phyloP scores from a whole-genome alignment of 805 yeast species.

The Candida insectalens region DNA sequence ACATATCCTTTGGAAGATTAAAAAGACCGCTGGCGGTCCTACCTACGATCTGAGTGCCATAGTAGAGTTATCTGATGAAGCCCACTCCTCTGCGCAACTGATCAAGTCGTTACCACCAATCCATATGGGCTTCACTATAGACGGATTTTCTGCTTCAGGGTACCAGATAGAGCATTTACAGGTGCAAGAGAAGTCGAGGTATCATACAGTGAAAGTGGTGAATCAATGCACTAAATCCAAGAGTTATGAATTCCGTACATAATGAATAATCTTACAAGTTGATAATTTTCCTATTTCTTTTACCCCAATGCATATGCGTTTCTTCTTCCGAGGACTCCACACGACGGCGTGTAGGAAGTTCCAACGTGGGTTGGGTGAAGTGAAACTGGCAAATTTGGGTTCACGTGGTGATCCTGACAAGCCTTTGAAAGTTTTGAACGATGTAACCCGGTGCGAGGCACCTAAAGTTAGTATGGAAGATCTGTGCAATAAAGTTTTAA shows the following conservation, averaged over 20 bases:
- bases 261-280: too few relatives aligned
- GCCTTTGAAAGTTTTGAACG: too few relatives aligned
- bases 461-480: too few relatives aligned
- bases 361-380: too few relatives aligned
- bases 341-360: too few relatives aligned
- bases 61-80: slow-evolving; percentile 6
- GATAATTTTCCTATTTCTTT: too few relatives aligned
- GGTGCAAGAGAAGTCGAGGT: slow-evolving; percentile 47
- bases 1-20: slow-evolving; percentile 2
- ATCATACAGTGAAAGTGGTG: slow-evolving; percentile 80
- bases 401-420: too few relatives aligned
- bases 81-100: slow-evolving; percentile 32
- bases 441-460: too few relatives aligned
- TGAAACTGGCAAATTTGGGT: too few relatives aligned
- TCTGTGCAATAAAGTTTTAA: too few relatives aligned
- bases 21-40: slow-evolving; percentile 3
- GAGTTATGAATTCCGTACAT: slow-evolving; percentile 44
- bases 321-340: too few relatives aligned
- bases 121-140: slow-evolving; percentile 53
- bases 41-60: slow-evolving; percentile 1
- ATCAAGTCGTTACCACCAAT: slow-evolving; percentile 69
- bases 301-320: too few relatives aligned
- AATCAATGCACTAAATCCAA: slow-evolving; percentile 71
- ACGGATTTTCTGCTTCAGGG: slow-evolving; percentile 74
- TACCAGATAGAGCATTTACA: slow-evolving; percentile 62